A percentile compares a stretch with the other conserved stretches of the same genome.
These are phyloP conservation scores for Aquanectria penicillioides DNA, from an alignment of 2,329 filamentous ascomycete genomes.

Conservation along the genomic window DNA sequence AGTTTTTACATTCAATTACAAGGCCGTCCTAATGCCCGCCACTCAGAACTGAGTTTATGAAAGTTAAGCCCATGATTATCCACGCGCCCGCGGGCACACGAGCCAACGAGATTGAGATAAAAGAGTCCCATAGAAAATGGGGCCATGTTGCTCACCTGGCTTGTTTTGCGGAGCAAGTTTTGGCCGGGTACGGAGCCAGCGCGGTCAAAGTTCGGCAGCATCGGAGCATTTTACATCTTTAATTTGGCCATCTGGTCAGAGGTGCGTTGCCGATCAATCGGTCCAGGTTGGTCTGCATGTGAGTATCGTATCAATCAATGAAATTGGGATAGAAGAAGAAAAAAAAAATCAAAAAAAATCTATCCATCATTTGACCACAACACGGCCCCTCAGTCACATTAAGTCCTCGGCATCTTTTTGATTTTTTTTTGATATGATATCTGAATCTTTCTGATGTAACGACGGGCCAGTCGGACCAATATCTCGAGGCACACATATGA, in stretches of 20 bases:
- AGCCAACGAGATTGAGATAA: conserved; percentile 1
- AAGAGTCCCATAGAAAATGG: conserved; percentile 10
- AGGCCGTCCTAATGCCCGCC: background rate
- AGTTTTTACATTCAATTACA: conserved; percentile 2
- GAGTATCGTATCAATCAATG: conserved; percentile 9
- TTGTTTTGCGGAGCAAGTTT: background rate
- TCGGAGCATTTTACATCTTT: conserved; percentile 16
- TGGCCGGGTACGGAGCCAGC: conserved; percentile 17
- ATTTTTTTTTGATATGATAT: background rate
- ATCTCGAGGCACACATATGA: background rate
- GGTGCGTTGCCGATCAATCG: conserved; percentile 14
- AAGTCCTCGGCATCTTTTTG: background rate
- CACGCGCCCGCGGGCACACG: too few species aligned
- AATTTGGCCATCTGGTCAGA: conserved; percentile 4
- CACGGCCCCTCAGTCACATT: conserved; percentile 1
- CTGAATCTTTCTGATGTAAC: conserved; percentile 11
- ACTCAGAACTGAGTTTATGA: too few species aligned
- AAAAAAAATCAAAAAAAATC: background rate
- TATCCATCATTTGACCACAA: conserved; percentile 14
- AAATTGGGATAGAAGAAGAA: background rate
- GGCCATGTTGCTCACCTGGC: conserved; percentile 9
- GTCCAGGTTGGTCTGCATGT: conserved; percentile 8
- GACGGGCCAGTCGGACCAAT: background rate
- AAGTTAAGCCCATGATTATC: too few species aligned
- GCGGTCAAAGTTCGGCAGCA: conserved; percentile 20